A percentile compares a stretch with the other conserved stretches of the same genome.
phyloP scores from a whole-genome alignment of 1,284 basidiomycete species.

The Tetrapyrgos nigripes region DNA sequence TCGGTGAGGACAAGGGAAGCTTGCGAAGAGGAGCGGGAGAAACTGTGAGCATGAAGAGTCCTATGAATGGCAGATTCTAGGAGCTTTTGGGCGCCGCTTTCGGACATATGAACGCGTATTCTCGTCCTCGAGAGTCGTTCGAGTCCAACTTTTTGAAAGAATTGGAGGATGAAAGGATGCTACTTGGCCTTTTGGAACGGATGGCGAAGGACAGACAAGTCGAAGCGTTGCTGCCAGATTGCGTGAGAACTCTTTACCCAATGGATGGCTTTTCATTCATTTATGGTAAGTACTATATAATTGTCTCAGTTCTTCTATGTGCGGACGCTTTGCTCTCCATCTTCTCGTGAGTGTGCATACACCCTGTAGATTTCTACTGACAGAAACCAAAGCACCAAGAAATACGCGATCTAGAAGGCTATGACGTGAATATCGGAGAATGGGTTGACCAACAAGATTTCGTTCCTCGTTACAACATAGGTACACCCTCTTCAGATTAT shows the following conservation, averaged over 20 bases:
- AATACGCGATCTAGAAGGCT: constrained; percentile 48
- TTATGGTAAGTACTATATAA: too few species aligned
- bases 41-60: constrained; percentile 76
- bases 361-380: background rate
- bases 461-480: constrained; percentile 70
- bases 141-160: background rate
- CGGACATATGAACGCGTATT: constrained; percentile 49
- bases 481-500: too few species aligned
- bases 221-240: too few species aligned
- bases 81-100: constrained; percentile 49
- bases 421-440: constrained; percentile 47
- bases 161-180: background rate
- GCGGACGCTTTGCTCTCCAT: constrained; percentile 27
- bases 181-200: too few species aligned
- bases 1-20: constrained; percentile 73
- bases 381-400: constrained; percentile 37
- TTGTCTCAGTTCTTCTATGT: too few species aligned
- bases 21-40: constrained; percentile 74
- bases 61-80: constrained; percentile 71
- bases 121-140: too few species aligned
- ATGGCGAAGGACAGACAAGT: too few species aligned
- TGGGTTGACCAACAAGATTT: constrained; percentile 72
- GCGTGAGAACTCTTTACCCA: too few species aligned
- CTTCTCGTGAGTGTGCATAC: constrained; percentile 15
- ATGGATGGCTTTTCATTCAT: too few species aligned